Percentiles rank a stretch among this genome's conserved stretches.
Conservation (phyloP, 192 early-diverging fungal species). For the Dissophora ornata region DNA sequence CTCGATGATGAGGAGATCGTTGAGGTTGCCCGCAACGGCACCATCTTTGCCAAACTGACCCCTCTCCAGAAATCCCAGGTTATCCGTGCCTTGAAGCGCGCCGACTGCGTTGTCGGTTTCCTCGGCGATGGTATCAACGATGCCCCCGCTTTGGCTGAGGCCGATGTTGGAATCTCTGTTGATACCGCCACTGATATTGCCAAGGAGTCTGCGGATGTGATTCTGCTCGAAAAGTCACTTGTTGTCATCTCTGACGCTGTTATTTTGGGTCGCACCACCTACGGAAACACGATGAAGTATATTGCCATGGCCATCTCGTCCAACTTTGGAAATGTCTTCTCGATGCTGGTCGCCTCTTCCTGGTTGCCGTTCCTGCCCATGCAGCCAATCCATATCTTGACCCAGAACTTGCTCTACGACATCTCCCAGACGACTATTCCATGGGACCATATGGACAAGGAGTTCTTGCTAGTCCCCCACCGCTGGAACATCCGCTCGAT, state of each 20-base stretch:
- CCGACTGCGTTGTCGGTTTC: slow-evolving; percentile 57
- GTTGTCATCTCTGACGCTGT: slow-evolving; percentile 53
- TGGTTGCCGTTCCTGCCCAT: slow-evolving; percentile 68
- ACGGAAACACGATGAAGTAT: slow-evolving; percentile 66
- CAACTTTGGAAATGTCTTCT: slow-evolving; percentile 69
- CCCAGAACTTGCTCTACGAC: slow-evolving; percentile 64
- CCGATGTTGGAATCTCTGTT: slow-evolving; percentile 65
- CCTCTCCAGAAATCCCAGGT: slow-evolving; percentile 59
- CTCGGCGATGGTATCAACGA: slow-evolving; percentile 70
- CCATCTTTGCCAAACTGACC: slow-evolving; percentile 66
- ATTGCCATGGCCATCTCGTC: slow-evolving; percentile 67
- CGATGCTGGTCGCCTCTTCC: slow-evolving; percentile 58
- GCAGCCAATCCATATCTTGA: slow-evolving; percentile 56
- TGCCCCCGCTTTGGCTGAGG: slow-evolving; percentile 59
- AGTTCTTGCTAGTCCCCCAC: slow-evolving; percentile 57
- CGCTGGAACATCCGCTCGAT: slow-evolving; percentile 57
- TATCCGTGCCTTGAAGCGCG: slow-evolving; percentile 55
- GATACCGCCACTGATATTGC: slow-evolving; percentile 65
- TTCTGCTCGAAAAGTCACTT: slow-evolving; percentile 63
- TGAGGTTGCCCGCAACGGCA: slow-evolving; percentile 39
- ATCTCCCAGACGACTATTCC: slow-evolving; percentile 62
- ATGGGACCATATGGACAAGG: slow-evolving; percentile 62
- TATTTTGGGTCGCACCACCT: slow-evolving; percentile 57
- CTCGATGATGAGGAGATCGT: slow-evolving; percentile 50
- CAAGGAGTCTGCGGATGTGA: slow-evolving; percentile 65